Conservation (phyloP, 2,329 filamentous ascomycete genomes). For the Diaporthe longicolla region DNA sequence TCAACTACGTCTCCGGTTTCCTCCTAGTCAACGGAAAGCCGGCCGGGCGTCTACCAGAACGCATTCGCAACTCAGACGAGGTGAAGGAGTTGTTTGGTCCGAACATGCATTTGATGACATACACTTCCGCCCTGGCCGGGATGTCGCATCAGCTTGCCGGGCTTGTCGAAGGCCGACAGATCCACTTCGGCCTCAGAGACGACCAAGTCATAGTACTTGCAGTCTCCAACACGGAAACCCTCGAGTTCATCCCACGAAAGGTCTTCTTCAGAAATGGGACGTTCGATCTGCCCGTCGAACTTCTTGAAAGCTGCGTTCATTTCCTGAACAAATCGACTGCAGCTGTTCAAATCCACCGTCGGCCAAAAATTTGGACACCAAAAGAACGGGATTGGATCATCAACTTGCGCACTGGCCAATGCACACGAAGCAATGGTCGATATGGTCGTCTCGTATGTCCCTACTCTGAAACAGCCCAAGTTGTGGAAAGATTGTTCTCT, state of each 20-base stretch:
- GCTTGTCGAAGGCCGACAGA: conserved; percentile 54
- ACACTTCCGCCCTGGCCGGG: conserved; percentile 64
- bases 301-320: conserved; percentile 69
- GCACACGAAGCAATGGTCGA: conserved; percentile 26
- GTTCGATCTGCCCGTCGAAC: conserved; percentile 64
- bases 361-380: conserved; percentile 51
- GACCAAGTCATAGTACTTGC: conserved; percentile 60
- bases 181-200: conserved; percentile 69
- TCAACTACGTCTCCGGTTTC: conserved; percentile 53
- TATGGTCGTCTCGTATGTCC: conserved; percentile 62
- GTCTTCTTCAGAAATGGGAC: conserved; percentile 47
- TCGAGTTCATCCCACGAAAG: conserved; percentile 53
- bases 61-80: conserved; percentile 59
- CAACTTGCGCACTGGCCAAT: conserved; percentile 46
- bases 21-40: conserved; percentile 55
- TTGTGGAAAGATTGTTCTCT: conserved; percentile 60
- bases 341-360: conserved; percentile 65
- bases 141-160: conserved; percentile 64
- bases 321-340: conserved; percentile 66
- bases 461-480: conserved; percentile 55
- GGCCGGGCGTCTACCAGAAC: conserved; percentile 63
- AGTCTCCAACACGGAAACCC: conserved; percentile 42
- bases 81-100: conserved; percentile 68
- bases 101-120: conserved; percentile 62
- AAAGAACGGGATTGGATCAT: conserved; percentile 53